phyloP scores from a whole-genome alignment of 352 stramenopile species.

The Globisporangium middletonii region DNA sequence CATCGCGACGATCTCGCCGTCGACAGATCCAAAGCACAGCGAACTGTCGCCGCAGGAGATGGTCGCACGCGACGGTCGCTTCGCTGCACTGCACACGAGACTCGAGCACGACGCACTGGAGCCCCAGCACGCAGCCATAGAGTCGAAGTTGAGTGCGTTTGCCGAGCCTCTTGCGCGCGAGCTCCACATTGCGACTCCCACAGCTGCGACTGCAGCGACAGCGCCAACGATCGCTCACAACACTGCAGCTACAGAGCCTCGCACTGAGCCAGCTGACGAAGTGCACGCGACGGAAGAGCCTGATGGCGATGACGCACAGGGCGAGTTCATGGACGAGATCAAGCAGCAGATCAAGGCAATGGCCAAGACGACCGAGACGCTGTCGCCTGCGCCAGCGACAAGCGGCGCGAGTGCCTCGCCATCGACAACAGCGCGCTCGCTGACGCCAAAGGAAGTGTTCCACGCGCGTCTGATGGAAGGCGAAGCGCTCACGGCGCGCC shows the following conservation, averaged over 20 bases:
- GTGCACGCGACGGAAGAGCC: neutral
- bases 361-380: neutral
- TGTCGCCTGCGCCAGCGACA: neutral
- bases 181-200: neutral
- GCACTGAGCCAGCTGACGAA: neutral
- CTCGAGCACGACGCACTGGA: neutral
- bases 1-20: neutral
- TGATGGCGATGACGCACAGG: neutral
- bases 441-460: constrained; percentile 10
- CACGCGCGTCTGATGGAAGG: constrained; percentile 7
- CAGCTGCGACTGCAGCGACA: neutral
- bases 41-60: constrained; percentile 4
- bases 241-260: too few species aligned
- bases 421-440: neutral
- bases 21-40: neutral
- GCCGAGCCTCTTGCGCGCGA: neutral
- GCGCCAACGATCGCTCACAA: neutral
- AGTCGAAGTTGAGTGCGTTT: too few species aligned
- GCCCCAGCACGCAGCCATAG: neutral
- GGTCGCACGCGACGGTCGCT: constrained; percentile 2
- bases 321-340: constrained; percentile 3
- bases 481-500: neutral
- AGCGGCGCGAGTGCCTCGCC: neutral
- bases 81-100: neutral
- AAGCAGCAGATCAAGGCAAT: neutral